Evolutionary conservation across 495 filamentous ascomycete species (phyloP).

Genomic region (Lophiotrema nucula): DNA sequence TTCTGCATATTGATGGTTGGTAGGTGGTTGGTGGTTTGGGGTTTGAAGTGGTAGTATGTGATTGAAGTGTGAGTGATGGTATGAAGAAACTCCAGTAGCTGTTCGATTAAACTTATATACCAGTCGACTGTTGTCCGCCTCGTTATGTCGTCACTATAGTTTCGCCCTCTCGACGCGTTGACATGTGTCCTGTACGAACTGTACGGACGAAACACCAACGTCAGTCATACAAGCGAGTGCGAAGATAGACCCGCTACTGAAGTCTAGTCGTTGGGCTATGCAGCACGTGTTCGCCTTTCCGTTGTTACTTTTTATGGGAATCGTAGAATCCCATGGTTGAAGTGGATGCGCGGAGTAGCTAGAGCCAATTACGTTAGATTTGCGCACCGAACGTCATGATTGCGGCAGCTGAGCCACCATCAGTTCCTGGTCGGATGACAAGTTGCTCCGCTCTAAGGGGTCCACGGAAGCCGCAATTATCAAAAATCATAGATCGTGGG

Average conservation of each 20-base stretch:
- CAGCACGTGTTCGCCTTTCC: too few relatives aligned
- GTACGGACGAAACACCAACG: background rate
- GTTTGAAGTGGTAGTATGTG: background rate
- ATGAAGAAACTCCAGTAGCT: background rate
- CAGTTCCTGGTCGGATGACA: too few relatives aligned
- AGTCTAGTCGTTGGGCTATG: too few relatives aligned
- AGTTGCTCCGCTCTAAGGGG: too few relatives aligned
- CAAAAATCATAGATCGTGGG: too few relatives aligned
- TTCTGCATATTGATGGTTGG: conserved; percentile 34
- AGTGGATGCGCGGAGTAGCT: background rate
- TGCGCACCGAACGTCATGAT: background rate
- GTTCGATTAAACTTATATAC: background rate
- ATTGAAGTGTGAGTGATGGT: background rate
- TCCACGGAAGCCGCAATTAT: too few relatives aligned
- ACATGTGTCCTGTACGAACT: too few relatives aligned
- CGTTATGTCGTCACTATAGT: background rate
- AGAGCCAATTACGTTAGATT: background rate
- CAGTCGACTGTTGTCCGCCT: background rate
- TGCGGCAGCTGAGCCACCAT: too few relatives aligned
- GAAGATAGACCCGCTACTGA: background rate
- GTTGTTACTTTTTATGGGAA: too few relatives aligned
- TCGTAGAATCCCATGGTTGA: background rate
- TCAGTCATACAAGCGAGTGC: background rate
- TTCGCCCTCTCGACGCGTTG: too few relatives aligned
- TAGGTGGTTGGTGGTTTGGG: conserved; percentile 3